Percentiles rank a stretch among this genome's conserved stretches.
phyloP scores from a whole-genome alignment of 1,284 basidiomycete genomes.

The Pseudomicrostroma phylloplanum region DNA sequence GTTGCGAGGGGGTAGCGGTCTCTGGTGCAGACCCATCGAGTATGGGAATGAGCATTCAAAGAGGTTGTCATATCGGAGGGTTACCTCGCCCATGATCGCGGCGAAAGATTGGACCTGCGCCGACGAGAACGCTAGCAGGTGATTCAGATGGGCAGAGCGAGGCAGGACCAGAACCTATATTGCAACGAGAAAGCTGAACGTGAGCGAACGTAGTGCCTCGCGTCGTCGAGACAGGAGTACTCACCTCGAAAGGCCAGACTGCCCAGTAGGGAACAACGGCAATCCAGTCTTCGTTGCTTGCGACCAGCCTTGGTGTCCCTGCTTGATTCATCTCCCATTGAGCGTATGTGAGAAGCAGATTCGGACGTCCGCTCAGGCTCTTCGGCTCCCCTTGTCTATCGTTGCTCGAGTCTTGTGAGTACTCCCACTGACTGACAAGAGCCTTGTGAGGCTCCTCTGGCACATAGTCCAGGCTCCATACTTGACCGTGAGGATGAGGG shows the following conservation, averaged over 20 bases:
- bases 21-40: constrained; percentile 74
- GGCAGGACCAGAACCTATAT: constrained; percentile 51
- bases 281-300: constrained; percentile 70
- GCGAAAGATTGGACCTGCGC: constrained; percentile 31
- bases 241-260: constrained; percentile 83
- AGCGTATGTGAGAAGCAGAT: constrained; percentile 78
- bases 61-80: constrained; percentile 45
- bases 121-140: constrained; percentile 33
- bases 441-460: constrained; percentile 41
- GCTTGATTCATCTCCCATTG: constrained; percentile 62
- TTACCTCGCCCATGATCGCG: constrained; percentile 54
- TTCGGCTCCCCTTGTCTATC: constrained; percentile 54
- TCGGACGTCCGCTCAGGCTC: constrained; percentile 62
- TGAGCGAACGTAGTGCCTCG: too few relatives aligned
- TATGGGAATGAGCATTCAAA: constrained; percentile 75
- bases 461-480: constrained; percentile 62
- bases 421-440: constrained; percentile 29
- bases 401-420: constrained; percentile 27
- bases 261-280: constrained; percentile 95
- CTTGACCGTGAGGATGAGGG: constrained; percentile 89
- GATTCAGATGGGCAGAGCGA: constrained; percentile 18
- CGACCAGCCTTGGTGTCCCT: constrained; percentile 61
- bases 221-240: too few relatives aligned
- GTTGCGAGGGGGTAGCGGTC: constrained; percentile 59
- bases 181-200: too few relatives aligned